Base-by-base conservation (phyloP, 2,329 filamentous ascomycete species). In the Talaromyces pinophilus region DNA sequence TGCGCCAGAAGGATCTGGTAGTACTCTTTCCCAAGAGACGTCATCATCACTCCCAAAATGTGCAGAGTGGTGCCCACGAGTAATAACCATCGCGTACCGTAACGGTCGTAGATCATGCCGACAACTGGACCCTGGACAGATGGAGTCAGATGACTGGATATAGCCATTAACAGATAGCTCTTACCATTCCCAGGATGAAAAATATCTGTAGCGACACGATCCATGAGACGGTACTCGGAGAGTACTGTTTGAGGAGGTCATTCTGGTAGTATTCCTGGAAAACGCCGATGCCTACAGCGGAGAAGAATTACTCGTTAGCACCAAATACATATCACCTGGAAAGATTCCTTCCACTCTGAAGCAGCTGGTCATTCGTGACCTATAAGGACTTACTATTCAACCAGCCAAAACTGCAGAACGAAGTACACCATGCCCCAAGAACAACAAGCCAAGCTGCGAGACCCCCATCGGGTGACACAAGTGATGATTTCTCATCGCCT, bases 1-100 rank as follows among this genome's bases (percentile, higher is more conserved):
- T 86, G 84, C 0, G 81, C 78, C 22, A 86, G 78, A 52, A 86
- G 79, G 17, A 85, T 70, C 59, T 86, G 84, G 81, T 82, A 86
- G 70, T 82, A 84, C 62, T 80, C 69, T 0, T 74, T 75, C 63
- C 80, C 82, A n/a, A 86, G 72, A 70, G 81, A 83, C 59, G 81
- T 82, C 79, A 84, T 83, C 80, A 86, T 84, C 64, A 83, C 77
- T 17, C 83, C 82, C 59, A 86, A 80, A 28, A 83, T 79, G 2
- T 84, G 75, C 62, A 82, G 73, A 63, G 82, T 70, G 22, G 78
- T 77, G 15, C 83, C 83, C 44, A 78, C 76, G 28, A 76, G 62
- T 19, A 85, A 73, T 7, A 86, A 74, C 2, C 72, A 68, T 2
- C 78, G 79, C 54, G 83, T 79, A 66, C 83, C 82, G 19, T 83